Evolutionary conservation across 495 filamentous ascomycete genomes (phyloP).

Genomic region (Podospora pseudoanserina): DNA sequence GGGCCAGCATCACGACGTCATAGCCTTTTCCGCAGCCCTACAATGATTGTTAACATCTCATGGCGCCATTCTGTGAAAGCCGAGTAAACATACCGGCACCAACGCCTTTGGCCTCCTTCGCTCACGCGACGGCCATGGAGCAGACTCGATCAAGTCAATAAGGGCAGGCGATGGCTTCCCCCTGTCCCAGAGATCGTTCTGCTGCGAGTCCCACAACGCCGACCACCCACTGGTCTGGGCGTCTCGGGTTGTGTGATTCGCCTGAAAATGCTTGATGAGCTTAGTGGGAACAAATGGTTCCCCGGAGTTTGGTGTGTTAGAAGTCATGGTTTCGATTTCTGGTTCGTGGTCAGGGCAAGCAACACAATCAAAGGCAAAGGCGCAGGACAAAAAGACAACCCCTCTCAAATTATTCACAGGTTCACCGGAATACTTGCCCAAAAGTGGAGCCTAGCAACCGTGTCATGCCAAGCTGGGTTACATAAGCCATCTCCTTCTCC

Average conservation of each 20-base stretch:
- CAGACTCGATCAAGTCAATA: conserved; percentile 39
- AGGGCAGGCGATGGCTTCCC: conserved; percentile 43
- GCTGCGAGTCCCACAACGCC: conserved; percentile 36
- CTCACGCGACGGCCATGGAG: neutral
- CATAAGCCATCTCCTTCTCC: neutral
- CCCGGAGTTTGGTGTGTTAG: neutral
- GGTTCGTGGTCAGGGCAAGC: neutral
- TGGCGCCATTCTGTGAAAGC: neutral
- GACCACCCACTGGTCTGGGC: conserved; percentile 30
- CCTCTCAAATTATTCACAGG: neutral
- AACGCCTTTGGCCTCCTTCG: neutral
- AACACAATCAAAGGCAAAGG: neutral
- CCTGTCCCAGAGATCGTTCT: conserved; percentile 42
- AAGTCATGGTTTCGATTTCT: neutral
- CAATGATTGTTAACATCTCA: neutral
- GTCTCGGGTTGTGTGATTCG: neutral
- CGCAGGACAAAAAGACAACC: neutral
- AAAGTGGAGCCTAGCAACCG: neutral
- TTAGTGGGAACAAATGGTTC: neutral
- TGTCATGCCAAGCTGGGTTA: neutral
- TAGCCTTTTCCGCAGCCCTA: conserved; percentile 70
- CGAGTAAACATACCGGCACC: conserved; percentile 1
- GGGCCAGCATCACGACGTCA: conserved; percentile 64
- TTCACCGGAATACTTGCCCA: neutral
- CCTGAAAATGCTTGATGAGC: conserved; percentile 5